Evolutionary conservation across 179 eudicot species (phyloP).

Genomic region (Sideroxylon spinosum): DNA sequence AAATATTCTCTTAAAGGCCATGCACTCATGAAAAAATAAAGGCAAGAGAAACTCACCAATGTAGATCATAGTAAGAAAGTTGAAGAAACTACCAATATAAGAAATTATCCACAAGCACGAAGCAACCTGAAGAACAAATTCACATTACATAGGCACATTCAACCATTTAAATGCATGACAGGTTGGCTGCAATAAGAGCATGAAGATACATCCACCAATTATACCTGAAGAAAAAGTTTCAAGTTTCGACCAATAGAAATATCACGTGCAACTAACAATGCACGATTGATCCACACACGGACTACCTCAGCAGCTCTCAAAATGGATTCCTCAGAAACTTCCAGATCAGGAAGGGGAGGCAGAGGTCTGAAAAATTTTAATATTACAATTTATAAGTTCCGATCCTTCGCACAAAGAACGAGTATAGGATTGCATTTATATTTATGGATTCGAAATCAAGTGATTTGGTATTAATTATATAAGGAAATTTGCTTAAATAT

Average conservation of each 20-base stretch:
- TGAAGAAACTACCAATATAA: conserved; percentile 64
- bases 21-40: background rate
- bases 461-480: too few species aligned
- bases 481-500: too few species aligned
- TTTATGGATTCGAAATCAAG: too few species aligned
- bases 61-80: conserved; percentile 69
- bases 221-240: conserved; percentile 61
- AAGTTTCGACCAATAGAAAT: conserved; percentile 72
- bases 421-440: too few species aligned
- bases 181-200: background rate
- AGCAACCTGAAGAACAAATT: conserved; percentile 48
- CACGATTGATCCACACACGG: conserved; percentile 55
- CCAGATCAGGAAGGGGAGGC: conserved; percentile 91
- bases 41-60: conserved; percentile 54
- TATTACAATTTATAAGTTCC: background rate
- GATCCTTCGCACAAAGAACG: background rate
- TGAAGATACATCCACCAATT: conserved; percentile 2
- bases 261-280: conserved; percentile 61
- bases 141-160: conserved; percentile 5
- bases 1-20: background rate
- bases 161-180: background rate
- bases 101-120: conserved; percentile 64
- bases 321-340: conserved; percentile 60
- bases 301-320: conserved; percentile 54
- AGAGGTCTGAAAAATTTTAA: conserved; percentile 52